A percentile compares a stretch with the other conserved stretches of the same genome.
phyloP scores from a whole-genome alignment of 495 filamentous ascomycete genomes.

The Lindgomyces ingoldianus region DNA sequence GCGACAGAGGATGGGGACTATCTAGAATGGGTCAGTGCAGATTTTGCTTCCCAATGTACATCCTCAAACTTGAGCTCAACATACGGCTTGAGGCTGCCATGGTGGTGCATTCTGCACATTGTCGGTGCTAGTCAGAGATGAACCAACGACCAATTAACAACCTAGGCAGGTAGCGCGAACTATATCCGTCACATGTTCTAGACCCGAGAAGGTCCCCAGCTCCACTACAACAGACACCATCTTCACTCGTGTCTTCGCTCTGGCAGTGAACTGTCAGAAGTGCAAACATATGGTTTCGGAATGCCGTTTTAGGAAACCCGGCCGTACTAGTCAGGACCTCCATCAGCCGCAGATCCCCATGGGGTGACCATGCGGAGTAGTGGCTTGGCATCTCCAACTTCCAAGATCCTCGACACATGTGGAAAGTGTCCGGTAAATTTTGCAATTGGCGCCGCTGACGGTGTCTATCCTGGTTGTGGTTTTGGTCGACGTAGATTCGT shows the following conservation, averaged over 20 bases:
- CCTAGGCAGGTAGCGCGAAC: not conserved
- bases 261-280: not conserved
- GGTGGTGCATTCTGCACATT: too few species aligned
- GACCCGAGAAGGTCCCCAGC: not conserved
- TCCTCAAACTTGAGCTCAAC: too few species aligned
- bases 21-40: conserved; percentile 40
- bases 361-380: not conserved
- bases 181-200: not conserved
- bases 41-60: too few species aligned
- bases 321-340: not conserved
- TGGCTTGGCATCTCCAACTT: not conserved
- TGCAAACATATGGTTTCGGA: not conserved
- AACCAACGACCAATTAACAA: too few species aligned
- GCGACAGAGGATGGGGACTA: conserved; percentile 47
- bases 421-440: not conserved
- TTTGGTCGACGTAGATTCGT: conserved; percentile 6
- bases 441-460: not conserved
- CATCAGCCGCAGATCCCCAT: not conserved
- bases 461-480: not conserved
- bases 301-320: not conserved
- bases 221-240: not conserved
- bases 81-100: too few species aligned
- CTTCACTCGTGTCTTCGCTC: not conserved
- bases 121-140: too few species aligned
- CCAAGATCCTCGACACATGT: not conserved